Percentiles rank a stretch among this genome's conserved stretches.
Conservation (phyloP, 176 grass and related monocot species). For the Sorghum bicolor region Sorghum_bicolor_NCBIv3 NC_012870.2:79566001-79566500, state of each 20-base stretch:
- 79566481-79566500: not conserved
- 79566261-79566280: too few relatives aligned
- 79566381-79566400: not conserved
- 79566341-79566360: not conserved
- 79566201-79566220: not conserved
- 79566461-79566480: not conserved
- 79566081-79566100: not conserved
- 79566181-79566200: not conserved
- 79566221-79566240: not conserved
- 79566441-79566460: not conserved
- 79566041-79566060: conserved; percentile 14
- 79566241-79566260: not conserved
- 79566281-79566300: not conserved
- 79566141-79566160: not conserved
- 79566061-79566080: conserved; percentile 5
- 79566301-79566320: not conserved
- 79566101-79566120: not conserved
- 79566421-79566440: not conserved
- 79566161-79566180: not conserved
- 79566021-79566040: conserved; percentile 14
- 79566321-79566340: not conserved
- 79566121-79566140: not conserved
- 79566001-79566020: conserved; percentile 20
- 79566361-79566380: not conserved
- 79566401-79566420: not conserved